Conservation (phyloP, 2,329 filamentous ascomycete species). For the Calonectria hawksworthii region DNA sequence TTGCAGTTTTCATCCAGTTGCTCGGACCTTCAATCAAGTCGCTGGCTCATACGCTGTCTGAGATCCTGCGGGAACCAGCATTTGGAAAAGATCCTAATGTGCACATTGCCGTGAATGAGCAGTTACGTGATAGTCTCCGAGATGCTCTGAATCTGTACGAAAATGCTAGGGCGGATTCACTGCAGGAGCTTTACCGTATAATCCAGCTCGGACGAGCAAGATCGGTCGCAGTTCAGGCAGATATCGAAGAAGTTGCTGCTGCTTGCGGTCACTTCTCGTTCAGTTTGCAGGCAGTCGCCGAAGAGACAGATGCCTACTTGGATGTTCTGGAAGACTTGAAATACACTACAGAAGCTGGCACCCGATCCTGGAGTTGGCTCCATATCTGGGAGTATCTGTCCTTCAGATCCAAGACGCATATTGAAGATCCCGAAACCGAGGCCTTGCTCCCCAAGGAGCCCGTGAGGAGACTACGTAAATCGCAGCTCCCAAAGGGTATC, state of each 20-base stretch:
- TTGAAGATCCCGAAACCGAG: constrained; percentile 60
- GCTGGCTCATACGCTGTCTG: constrained; percentile 89
- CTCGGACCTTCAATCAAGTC: constrained; percentile 97
- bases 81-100: constrained; percentile 79
- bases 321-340: constrained; percentile 90
- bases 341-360: constrained; percentile 73
- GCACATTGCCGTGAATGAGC: constrained; percentile 80
- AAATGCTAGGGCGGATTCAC: constrained; percentile 79
- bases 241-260: constrained; percentile 97
- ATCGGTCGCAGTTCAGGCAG: constrained; percentile 84
- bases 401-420: constrained; percentile 22
- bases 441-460: constrained; percentile 55
- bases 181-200: constrained; percentile 84
- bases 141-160: constrained; percentile 88
- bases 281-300: constrained; percentile 89
- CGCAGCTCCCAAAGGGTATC: constrained; percentile 69
- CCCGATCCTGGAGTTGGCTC: constrained; percentile 86
- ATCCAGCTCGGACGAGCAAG: constrained; percentile 79
- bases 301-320: constrained; percentile 88
- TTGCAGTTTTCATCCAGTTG: constrained; percentile 88
- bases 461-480: constrained; percentile 64
- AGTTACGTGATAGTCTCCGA: constrained; percentile 83
- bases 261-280: constrained; percentile 98
- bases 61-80: constrained; percentile 89
- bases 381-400: constrained; percentile 75